Evolutionary conservation across 2,329 filamentous ascomycete species (phyloP).

Genomic region (Elsinoe ampelina): DNA sequence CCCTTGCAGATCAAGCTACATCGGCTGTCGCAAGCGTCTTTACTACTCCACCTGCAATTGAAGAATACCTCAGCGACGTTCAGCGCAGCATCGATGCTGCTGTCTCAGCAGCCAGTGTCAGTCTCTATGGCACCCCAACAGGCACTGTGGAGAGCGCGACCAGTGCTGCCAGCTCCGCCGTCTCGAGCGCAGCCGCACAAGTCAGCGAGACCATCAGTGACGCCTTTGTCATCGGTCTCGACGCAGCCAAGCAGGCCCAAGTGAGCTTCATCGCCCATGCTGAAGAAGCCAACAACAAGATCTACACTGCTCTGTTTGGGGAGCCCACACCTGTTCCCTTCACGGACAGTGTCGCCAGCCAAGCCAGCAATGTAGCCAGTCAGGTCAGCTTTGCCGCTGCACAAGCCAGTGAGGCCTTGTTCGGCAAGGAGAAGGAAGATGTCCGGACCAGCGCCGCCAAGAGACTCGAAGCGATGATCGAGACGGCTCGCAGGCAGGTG

Average conservation of each 20-base stretch:
- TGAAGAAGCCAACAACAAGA: constrained; percentile 32
- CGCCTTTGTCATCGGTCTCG: constrained; percentile 37
- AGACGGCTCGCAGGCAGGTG: constrained; percentile 5
- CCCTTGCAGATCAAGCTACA: constrained; percentile 49
- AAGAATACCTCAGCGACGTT: constrained; percentile 47
- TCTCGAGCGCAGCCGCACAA: constrained; percentile 20
- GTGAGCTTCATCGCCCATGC: constrained; percentile 42
- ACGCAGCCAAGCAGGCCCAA: constrained; percentile 44
- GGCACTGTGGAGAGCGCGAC: constrained; percentile 34
- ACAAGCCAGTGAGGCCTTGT: neutral
- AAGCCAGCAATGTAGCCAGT: constrained; percentile 37
- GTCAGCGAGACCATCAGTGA: constrained; percentile 41
- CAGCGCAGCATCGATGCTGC: constrained; percentile 38
- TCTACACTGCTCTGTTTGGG: constrained; percentile 32
- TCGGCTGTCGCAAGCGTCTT: constrained; percentile 44
- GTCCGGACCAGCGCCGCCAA: constrained; percentile 2
- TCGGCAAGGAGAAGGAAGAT: constrained; percentile 2
- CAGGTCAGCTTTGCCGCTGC: constrained; percentile 34
- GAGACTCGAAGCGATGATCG: constrained; percentile 4
- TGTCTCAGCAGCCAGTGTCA: constrained; percentile 36
- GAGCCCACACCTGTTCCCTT: constrained; percentile 35
- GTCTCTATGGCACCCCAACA: constrained; percentile 37
- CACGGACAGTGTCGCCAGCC: constrained; percentile 30
- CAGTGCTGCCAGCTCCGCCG: constrained; percentile 37
- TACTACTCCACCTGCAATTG: constrained; percentile 30